phyloP scores from a whole-genome alignment of 2,329 filamentous ascomycete genomes.

The Ramularia endophylla region DNA sequence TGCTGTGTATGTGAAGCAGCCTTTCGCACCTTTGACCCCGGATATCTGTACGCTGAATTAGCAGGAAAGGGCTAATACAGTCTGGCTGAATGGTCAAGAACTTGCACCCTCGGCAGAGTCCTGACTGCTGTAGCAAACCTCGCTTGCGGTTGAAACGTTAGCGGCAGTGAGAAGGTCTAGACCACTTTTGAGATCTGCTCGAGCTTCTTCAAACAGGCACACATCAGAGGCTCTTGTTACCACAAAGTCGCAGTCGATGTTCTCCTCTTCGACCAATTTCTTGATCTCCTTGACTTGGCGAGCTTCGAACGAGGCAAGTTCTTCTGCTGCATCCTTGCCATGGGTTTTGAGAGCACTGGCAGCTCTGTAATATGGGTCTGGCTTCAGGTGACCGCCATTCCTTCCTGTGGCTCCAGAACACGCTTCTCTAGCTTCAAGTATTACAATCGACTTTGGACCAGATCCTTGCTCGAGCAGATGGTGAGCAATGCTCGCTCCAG shows the following conservation, averaged over 20 bases:
- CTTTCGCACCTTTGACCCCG: conserved; percentile 35
- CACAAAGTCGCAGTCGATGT: conserved; percentile 42
- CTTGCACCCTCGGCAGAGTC: conserved; percentile 29
- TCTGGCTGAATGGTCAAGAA: background rate
- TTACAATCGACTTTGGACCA: conserved; percentile 13
- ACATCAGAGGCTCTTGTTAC: conserved; percentile 38
- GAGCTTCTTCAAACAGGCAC: conserved; percentile 27
- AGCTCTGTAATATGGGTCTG: conserved; percentile 29
- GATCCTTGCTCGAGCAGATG: conserved; percentile 19
- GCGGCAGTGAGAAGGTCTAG: conserved; percentile 29
- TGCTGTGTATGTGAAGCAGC: conserved; percentile 42
- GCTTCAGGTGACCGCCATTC: conserved; percentile 32
- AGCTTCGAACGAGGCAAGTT: conserved; percentile 30
- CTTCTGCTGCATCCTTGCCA: conserved; percentile 28
- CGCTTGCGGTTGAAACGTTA: conserved; percentile 23
- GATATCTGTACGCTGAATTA: conserved; percentile 26
- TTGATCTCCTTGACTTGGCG: conserved; percentile 32
- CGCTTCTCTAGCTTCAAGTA: conserved; percentile 25
- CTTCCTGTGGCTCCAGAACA: conserved; percentile 26
- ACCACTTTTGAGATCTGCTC: conserved; percentile 22
- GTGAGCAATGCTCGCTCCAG: conserved; percentile 21
- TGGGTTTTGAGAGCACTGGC: conserved; percentile 20
- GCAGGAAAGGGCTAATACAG: conserved; percentile 2
- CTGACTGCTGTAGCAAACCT: conserved; percentile 27
- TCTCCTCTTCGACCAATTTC: conserved; percentile 33